Base-by-base conservation (phyloP, 768 basidiomycete genomes). In the Candolleomyces aberdarensis region DNA sequence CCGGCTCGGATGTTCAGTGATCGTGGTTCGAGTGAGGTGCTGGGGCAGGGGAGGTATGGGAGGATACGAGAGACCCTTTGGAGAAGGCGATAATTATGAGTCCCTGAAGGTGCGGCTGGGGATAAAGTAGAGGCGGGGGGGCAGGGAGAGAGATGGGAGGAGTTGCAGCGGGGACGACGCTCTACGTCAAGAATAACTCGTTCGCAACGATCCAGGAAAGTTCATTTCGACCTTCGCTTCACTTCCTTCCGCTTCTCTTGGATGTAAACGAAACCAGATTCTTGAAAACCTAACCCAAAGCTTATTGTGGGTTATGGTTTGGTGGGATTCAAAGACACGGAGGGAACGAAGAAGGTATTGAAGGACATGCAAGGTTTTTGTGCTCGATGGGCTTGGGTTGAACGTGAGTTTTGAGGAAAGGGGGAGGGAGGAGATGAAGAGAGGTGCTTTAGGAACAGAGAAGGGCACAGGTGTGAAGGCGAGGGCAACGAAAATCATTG, bases 251-350 rank as follows among this genome's bases (percentile, higher is more conserved):
- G 83, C 0, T 98, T 96, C 69, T 92, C 94, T 20, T 88, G 92
- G 15, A 84, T 98, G 6, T 94, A 98, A 72, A 96, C 86, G 40
- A 98, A 97, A 71, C 85, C 89, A 0, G 92, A 96, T 72, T 88
- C 93, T 0, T 91, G 92, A 68, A 80, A 83, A 9, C 83, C 85
- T 2, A 79, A 36, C 36, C 6, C 79, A 9, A 79, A 84, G 53
- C 75, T 97, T 53, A 94, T 92, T 70, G 96, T 96, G 93, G 96
- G 96, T 0, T 98, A 96, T 70, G 97, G 96, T 0, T 99, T 99
- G 66, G 82, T 96, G 31, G 96, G 95, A 5, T 98, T 98, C 79
- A 85, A 84, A 70, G 88, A 86, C 29, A 72, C 70, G 0, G 91
- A 91, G 9, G 84, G 79, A 9, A 95, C 96, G 52, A 80, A 80